phyloP scores from a whole-genome alignment of 768 basidiomycete genomes.

The Udeniomyces megalosporus region DNA sequence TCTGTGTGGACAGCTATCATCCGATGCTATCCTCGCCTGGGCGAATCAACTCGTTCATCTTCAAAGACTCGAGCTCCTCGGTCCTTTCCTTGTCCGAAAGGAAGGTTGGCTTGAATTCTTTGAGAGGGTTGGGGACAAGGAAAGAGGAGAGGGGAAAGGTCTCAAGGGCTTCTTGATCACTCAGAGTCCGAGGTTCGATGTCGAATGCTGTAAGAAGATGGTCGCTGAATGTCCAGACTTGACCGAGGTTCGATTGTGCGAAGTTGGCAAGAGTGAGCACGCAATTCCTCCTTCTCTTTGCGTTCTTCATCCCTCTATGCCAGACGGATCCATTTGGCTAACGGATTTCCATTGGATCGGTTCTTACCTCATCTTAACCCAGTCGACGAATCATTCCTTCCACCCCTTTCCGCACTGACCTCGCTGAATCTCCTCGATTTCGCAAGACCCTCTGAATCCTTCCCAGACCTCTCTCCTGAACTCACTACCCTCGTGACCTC shows the following conservation, averaged over 20 bases:
- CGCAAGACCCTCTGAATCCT: too few species aligned
- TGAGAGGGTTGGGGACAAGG: conserved; percentile 36
- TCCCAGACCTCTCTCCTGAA: too few species aligned
- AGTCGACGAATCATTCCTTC: not conserved
- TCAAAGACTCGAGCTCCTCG: conserved; percentile 59
- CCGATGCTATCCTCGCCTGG: conserved; percentile 33
- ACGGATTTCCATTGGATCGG: too few species aligned
- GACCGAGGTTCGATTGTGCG: conserved; percentile 57
- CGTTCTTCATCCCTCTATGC: too few species aligned
- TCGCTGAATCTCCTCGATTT: not conserved
- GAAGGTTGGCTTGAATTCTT: conserved; percentile 64
- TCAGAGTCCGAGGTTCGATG: conserved; percentile 20
- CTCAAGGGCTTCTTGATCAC: conserved; percentile 60
- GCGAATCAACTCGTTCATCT: conserved; percentile 48
- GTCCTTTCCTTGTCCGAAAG: conserved; percentile 66
- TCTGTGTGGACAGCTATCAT: conserved; percentile 67
- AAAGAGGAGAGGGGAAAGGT: conserved; percentile 25
- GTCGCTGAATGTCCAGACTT: conserved; percentile 43
- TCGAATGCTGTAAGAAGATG: not conserved
- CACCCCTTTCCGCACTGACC: not conserved
- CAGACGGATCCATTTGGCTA: too few species aligned
- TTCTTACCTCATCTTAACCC: not conserved
- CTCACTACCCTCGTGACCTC: conserved; percentile 40
- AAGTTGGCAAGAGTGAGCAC: conserved; percentile 41
- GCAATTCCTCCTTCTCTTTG: too few species aligned